Evolutionary conservation across 495 filamentous ascomycete species (phyloP).

Genomic region (Thozetella sp.): DNA sequence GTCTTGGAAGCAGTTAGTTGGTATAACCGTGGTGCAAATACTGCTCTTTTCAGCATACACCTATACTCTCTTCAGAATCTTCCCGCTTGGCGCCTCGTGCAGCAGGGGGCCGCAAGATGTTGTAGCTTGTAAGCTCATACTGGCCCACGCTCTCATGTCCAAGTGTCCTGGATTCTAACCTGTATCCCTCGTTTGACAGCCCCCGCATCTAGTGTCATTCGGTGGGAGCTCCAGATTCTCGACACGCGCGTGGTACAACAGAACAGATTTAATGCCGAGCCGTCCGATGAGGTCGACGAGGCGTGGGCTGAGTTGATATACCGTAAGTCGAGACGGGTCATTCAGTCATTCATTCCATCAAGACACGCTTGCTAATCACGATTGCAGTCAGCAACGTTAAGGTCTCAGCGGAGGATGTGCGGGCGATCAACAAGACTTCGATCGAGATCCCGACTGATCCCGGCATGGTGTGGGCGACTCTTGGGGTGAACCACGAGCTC

Average conservation of each 20-base stretch:
- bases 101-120: not conserved
- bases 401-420: not conserved
- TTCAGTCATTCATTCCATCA: no score
- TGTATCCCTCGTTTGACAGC: not conserved
- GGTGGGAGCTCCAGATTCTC: not conserved
- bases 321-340: not conserved
- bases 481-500: constrained; percentile 28
- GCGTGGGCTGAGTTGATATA: not conserved
- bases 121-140: not conserved
- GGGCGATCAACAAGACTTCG: not conserved
- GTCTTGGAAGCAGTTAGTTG: not conserved
- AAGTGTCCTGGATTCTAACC: no score
- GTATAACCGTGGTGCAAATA: not conserved
- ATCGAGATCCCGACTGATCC: not conserved
- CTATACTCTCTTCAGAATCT: not conserved
- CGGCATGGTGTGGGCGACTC: not conserved
- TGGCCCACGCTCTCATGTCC: no score
- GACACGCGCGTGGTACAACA: not conserved
- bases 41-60: not conserved
- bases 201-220: not conserved
- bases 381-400: not conserved
- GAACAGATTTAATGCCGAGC: not conserved
- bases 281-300: not conserved
- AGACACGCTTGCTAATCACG: no score
- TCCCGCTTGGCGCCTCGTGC: not conserved